These are phyloP conservation scores for Colletotrichum cuscutae DNA, from an alignment of 2,329 filamentous ascomycete species.

Conservation along the genomic window DNA sequence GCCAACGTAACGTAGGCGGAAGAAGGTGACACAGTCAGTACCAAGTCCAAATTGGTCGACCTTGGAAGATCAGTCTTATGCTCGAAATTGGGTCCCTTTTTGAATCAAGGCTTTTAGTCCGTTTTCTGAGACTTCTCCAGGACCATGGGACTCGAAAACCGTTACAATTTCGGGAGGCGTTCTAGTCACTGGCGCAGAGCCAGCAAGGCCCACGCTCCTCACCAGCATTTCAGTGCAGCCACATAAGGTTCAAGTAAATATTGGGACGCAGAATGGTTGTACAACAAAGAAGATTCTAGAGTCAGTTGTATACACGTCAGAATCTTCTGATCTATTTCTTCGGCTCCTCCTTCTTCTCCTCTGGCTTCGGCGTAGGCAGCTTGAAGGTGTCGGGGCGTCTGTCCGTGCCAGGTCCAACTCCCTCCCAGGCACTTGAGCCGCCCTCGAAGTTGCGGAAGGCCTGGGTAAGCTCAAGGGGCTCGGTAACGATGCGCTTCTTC, in stretches of 20 bases:
- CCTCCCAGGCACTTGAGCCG: constrained; percentile 78
- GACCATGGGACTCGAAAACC: not conserved
- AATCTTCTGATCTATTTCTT: constrained; percentile 77
- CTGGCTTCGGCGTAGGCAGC: constrained; percentile 93
- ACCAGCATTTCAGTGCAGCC: not conserved
- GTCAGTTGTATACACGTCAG: constrained; percentile 37
- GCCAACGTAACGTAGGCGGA: too few species aligned
- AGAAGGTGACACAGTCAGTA: too few species aligned
- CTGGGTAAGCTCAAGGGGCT: constrained; percentile 97
- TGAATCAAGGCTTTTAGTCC: not conserved
- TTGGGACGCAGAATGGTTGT: constrained; percentile 30
- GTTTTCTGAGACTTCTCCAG: not conserved
- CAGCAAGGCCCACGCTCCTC: not conserved
- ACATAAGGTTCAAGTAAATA: not conserved
- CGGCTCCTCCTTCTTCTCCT: constrained; percentile 88
- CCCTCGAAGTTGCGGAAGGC: constrained; percentile 99
- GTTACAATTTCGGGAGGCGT: not conserved
- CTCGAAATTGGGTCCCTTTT: not conserved
- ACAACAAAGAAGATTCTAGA: constrained; percentile 34
- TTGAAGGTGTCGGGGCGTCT: constrained; percentile 90
- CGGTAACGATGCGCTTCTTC: constrained; percentile 99
- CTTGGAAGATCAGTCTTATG: too few species aligned
- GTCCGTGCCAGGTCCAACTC: constrained; percentile 75
- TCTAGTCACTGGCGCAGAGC: not conserved
- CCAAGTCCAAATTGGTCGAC: too few species aligned